phyloP scores from a whole-genome alignment of 2,329 filamentous ascomycete genomes.

The Acrocalymma vagum region DNA sequence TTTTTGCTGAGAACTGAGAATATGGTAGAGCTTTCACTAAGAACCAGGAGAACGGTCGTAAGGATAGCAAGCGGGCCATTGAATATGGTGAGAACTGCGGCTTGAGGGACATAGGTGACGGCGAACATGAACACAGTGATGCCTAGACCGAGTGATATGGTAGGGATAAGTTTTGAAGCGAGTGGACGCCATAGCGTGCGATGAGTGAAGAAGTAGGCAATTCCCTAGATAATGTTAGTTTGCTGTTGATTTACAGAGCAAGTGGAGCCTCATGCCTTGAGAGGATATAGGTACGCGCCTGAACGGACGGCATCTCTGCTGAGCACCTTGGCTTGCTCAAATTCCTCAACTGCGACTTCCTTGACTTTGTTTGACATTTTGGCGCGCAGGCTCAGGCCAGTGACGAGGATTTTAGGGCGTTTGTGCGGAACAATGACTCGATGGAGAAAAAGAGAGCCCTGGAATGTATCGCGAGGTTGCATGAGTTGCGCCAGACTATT shows the following conservation, averaged over 20 bases:
- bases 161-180: constrained; percentile 64
- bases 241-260: neutral
- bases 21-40: constrained; percentile 59
- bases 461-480: too few species aligned
- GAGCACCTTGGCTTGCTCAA: constrained; percentile 69
- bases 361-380: constrained; percentile 61
- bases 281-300: constrained; percentile 83
- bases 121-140: constrained; percentile 85
- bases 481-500: too few species aligned
- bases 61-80: constrained; percentile 84
- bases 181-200: constrained; percentile 68
- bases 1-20: constrained; percentile 67
- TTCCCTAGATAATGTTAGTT: constrained; percentile 56
- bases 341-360: constrained; percentile 72
- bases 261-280: constrained; percentile 62
- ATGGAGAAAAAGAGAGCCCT: too few species aligned
- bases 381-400: constrained; percentile 12
- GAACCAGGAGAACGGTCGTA: constrained; percentile 73
- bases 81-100: constrained; percentile 82
- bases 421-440: constrained; percentile 11
- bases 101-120: constrained; percentile 86
- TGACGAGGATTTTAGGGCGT: constrained; percentile 6
- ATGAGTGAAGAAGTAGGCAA: constrained; percentile 67
- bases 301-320: constrained; percentile 76
- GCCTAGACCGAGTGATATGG: constrained; percentile 73